Conservation (phyloP, 2,329 filamentous ascomycete species). For the Neospermospora avenae region DNA sequence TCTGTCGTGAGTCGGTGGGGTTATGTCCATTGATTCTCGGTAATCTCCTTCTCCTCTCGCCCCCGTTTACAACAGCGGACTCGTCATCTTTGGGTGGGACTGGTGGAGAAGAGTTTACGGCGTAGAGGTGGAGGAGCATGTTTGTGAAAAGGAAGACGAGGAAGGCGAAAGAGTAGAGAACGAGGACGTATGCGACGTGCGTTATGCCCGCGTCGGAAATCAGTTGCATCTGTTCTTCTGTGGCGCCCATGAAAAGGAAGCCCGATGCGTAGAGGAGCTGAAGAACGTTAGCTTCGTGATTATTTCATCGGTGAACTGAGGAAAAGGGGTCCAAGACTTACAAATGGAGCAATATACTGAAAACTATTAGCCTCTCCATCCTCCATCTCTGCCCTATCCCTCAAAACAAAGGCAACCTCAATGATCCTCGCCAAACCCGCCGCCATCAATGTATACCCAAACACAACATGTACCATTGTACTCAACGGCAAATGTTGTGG, state of each 20-base stretch:
- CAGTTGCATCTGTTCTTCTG: constrained; percentile 89
- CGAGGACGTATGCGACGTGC: constrained; percentile 87
- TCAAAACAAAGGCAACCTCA: constrained; percentile 84
- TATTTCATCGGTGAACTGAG: neutral
- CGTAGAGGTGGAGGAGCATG: constrained; percentile 81
- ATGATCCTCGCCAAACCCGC: constrained; percentile 81
- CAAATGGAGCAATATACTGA: constrained; percentile 67
- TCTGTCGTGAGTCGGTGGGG: constrained; percentile 50
- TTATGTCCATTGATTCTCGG: constrained; percentile 37
- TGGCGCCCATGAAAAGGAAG: constrained; percentile 96
- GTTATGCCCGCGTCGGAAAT: constrained; percentile 72
- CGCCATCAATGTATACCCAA: constrained; percentile 94
- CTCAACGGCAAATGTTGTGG: constrained; percentile 81
- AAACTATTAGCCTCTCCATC: constrained; percentile 72
- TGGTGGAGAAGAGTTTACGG: constrained; percentile 49
- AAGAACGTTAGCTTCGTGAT: constrained; percentile 19
- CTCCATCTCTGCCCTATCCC: constrained; percentile 63
- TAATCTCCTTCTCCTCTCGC: constrained; percentile 13
- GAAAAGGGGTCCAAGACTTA: constrained; percentile 43
- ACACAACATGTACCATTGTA: constrained; percentile 82
- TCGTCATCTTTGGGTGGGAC: constrained; percentile 34
- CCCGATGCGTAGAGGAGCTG: constrained; percentile 88
- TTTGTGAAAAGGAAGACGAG: constrained; percentile 88
- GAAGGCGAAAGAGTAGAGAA: constrained; percentile 87
- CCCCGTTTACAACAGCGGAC: neutral